phyloP scores from a whole-genome alignment of 495 filamentous ascomycete species.

The Aspergillus bridgeri region DNA sequence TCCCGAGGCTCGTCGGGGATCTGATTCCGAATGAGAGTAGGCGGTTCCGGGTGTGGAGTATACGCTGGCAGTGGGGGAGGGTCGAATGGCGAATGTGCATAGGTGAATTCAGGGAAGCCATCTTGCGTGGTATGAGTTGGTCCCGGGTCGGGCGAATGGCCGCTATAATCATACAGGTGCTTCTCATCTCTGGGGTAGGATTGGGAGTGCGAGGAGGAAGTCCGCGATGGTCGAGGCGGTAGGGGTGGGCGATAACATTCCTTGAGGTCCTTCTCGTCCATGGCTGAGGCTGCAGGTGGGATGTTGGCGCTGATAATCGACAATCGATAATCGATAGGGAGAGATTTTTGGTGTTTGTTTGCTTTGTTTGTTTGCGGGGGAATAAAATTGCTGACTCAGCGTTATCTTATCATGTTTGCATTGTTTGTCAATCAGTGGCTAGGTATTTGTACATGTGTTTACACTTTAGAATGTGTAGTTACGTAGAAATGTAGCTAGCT shows the following conservation, averaged over 20 bases:
- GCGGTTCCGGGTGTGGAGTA: not conserved
- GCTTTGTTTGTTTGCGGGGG: no score
- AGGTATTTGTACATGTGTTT: no score
- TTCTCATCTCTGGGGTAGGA: not conserved
- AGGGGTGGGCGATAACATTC: not conserved
- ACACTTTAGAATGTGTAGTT: no score
- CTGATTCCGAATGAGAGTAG: not conserved
- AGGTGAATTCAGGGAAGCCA: not conserved
- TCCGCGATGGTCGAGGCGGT: not conserved
- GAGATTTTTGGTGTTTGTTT: no score
- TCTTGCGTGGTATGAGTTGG: not conserved
- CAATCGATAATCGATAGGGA: no score
- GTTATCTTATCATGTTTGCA: no score
- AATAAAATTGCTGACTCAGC: no score
- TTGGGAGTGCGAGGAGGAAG: not conserved
- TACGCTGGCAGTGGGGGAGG: not conserved
- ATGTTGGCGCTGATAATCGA: no score
- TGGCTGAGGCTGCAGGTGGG: not conserved
- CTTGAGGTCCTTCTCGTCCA: not conserved
- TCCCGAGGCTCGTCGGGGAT: not conserved
- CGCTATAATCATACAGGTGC: not conserved
- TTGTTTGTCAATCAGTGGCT: no score
- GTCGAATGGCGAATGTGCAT: not conserved
- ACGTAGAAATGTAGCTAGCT: no score
- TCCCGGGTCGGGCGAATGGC: not conserved